A percentile compares a stretch with the other conserved stretches of the same genome.
These are phyloP conservation scores for Buddleja alternifolia DNA, from an alignment of 257 asterid species.

Conservation along the genomic window DNA sequence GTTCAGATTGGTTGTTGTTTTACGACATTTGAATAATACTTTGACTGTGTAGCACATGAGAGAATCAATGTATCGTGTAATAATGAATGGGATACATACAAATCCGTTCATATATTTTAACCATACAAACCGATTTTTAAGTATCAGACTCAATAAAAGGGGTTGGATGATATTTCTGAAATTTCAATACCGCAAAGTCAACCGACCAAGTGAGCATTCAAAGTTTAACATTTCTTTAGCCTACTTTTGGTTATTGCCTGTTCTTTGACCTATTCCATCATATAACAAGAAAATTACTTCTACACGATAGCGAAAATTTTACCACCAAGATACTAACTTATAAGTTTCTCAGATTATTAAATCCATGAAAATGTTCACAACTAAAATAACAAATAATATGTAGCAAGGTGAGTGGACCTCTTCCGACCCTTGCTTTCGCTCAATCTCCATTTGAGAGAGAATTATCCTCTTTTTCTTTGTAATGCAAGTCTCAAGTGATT, in stretches of 20 bases:
- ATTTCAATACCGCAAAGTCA: not conserved
- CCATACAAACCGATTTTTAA: not conserved
- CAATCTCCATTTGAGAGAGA: constrained; percentile 84
- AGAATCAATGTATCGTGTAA: not conserved
- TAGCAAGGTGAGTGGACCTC: constrained; percentile 59
- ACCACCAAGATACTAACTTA: not conserved
- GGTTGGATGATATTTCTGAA: not conserved
- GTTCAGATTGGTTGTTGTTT: not conserved
- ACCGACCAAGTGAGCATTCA: constrained; percentile 4
- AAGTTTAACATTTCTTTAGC: not conserved
- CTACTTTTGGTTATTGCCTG: not conserved
- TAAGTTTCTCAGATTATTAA: not conserved
- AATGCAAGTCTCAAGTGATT: constrained; percentile 92
- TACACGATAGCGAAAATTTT: not conserved
- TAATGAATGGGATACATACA: not conserved
- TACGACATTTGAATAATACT: not conserved
- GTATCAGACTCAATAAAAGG: not conserved
- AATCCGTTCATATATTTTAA: not conserved
- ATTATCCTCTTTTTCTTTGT: constrained; percentile 93
- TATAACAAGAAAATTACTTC: constrained; percentile 4
- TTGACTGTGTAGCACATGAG: not conserved
- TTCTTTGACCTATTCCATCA: constrained; percentile 7
- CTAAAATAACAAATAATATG: constrained; percentile 8
- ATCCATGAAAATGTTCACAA: constrained; percentile 18
- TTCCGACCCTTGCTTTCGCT: constrained; percentile 84